Conservation (phyloP, 768 basidiomycete species). For the Pleurotus salmoneostramineus region DNA sequence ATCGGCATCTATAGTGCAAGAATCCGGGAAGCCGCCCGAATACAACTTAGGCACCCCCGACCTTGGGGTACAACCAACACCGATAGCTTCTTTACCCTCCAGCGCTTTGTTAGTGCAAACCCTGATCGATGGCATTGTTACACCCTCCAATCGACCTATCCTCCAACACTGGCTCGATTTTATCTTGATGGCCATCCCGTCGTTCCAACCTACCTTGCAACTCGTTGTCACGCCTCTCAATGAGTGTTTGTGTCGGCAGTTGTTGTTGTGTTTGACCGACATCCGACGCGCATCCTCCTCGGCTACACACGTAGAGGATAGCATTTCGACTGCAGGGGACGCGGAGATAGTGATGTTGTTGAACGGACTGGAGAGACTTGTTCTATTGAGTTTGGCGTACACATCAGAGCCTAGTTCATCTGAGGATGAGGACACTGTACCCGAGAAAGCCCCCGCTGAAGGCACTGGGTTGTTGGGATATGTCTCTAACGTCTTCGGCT, state of each 20-base stretch:
- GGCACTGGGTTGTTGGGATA: slow-evolving; percentile 77
- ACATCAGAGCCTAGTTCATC: slow-evolving; percentile 41
- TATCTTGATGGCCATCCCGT: slow-evolving; percentile 84
- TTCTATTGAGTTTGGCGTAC: slow-evolving; percentile 68
- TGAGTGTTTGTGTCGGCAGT: slow-evolving; percentile 74
- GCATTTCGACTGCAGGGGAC: slow-evolving; percentile 58
- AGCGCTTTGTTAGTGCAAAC: slow-evolving; percentile 76
- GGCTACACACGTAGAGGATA: slow-evolving; percentile 34
- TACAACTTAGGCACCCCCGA: slow-evolving; percentile 30
- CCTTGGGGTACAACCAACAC: slow-evolving; percentile 20
- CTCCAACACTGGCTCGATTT: slow-evolving; percentile 98
- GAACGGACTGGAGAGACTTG: slow-evolving; percentile 78
- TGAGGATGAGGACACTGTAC: slow-evolving; percentile 51
- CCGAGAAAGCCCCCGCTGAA: slow-evolving; percentile 53
- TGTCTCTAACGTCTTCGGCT: slow-evolving; percentile 87
- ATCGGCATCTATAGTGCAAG: slow-evolving; percentile 49
- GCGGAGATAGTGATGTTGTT: slow-evolving; percentile 83
- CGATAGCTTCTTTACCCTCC: slow-evolving; percentile 39
- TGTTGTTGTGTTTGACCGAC: slow-evolving; percentile 54
- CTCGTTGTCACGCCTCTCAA: slow-evolving; percentile 68
- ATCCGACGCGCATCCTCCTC: slow-evolving; percentile 38
- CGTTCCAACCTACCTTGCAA: slow-evolving; percentile 72
- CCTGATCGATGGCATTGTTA: slow-evolving; percentile 75
- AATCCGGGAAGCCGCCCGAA: slow-evolving; percentile 19
- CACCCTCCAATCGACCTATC: slow-evolving; percentile 67